A percentile compares a stretch with the other conserved stretches of the same genome.
Conservation (phyloP, 345 rosid species). For the Kernera saxatilis region DNA sequence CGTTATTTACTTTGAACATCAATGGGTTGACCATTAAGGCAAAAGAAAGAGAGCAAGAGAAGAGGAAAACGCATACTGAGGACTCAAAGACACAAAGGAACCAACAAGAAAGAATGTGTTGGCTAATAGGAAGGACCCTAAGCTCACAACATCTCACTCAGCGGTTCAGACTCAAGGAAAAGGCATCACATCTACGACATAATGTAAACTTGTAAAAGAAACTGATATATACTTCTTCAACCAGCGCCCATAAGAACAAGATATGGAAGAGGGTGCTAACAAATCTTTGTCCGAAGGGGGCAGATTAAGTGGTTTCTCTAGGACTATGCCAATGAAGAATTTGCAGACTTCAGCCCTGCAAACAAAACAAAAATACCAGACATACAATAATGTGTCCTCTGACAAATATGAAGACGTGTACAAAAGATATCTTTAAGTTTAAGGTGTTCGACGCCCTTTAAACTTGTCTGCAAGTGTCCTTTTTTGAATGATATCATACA, state of each 20-base stretch:
- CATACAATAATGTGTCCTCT: not conserved
- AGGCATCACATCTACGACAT: constrained; percentile 34
- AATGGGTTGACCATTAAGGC: constrained; percentile 33
- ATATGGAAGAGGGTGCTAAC: constrained; percentile 28
- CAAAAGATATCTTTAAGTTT: constrained; percentile 30
- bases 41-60: constrained; percentile 29
- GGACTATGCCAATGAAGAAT: constrained; percentile 38
- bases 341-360: constrained; percentile 57
- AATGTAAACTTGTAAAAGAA: constrained; percentile 27
- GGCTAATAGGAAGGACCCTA: constrained; percentile 37
- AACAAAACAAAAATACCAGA: not conserved
- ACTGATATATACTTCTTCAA: constrained; percentile 30
- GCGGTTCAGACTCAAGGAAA: constrained; percentile 34
- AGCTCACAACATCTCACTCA: constrained; percentile 38
- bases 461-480: constrained; percentile 17
- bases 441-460: constrained; percentile 35
- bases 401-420: constrained; percentile 23
- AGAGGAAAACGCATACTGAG: constrained; percentile 44
- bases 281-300: constrained; percentile 31
- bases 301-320: constrained; percentile 33
- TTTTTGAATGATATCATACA: not conserved
- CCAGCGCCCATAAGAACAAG: constrained; percentile 44
- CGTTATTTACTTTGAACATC: constrained; percentile 50
- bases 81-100: constrained; percentile 27
- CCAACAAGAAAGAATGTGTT: constrained; percentile 36